Evolutionary conservation across 129 eudicot species (phyloP).

Genomic region (Artemisia annua): DNA sequence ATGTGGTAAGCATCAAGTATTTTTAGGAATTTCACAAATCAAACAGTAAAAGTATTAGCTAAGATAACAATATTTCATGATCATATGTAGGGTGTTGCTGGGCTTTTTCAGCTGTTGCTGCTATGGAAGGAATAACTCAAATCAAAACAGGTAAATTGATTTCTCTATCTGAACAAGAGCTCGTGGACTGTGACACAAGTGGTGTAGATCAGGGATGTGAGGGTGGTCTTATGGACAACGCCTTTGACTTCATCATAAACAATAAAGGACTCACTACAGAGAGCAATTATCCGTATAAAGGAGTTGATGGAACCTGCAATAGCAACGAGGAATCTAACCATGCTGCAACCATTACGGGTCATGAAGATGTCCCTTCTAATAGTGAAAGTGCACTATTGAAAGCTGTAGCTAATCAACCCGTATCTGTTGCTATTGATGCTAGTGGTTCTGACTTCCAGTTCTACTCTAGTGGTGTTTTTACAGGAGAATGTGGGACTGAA

Average conservation of each 20-base stretch:
- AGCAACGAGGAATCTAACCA: constrained; percentile 28
- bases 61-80: background rate
- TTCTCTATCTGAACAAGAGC: constrained; percentile 37
- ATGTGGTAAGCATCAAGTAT: constrained; percentile 29
- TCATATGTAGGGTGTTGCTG: constrained; percentile 29
- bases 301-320: constrained; percentile 27
- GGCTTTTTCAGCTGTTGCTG: constrained; percentile 42
- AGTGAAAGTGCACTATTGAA: constrained; percentile 35
- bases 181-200: constrained; percentile 39
- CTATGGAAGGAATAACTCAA: constrained; percentile 42
- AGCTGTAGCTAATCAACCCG: constrained; percentile 36
- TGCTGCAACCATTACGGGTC: constrained; percentile 31
- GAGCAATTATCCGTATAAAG: constrained; percentile 30
- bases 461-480: constrained; percentile 30
- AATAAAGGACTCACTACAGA: constrained; percentile 31
- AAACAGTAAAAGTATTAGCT: background rate
- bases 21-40: background rate
- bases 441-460: constrained; percentile 38
- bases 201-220: constrained; percentile 35
- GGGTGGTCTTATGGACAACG: constrained; percentile 35
- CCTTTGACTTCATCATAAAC: constrained; percentile 27
- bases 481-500: constrained; percentile 35
- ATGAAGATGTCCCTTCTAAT: constrained; percentile 39
- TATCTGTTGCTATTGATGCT: constrained; percentile 40
- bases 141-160: constrained; percentile 33